phyloP scores from a whole-genome alignment of 1,284 basidiomycete genomes.

The Phellinidium pouzarii region DNA sequence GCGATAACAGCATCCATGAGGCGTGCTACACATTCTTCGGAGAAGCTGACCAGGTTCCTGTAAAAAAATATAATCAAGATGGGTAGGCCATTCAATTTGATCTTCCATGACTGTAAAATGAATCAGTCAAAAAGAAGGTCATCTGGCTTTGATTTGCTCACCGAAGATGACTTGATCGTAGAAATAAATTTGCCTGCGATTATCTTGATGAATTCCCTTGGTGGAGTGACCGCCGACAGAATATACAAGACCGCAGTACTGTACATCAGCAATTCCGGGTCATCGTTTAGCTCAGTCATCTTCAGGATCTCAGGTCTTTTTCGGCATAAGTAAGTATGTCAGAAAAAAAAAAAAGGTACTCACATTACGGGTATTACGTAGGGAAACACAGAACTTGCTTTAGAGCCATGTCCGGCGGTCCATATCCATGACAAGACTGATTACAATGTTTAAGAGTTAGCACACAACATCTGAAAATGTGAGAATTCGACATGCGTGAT shows the following conservation, averaged over 20 bases:
- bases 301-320: slow-evolving; percentile 67
- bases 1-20: slow-evolving; percentile 78
- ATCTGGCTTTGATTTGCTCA: slow-evolving; percentile 24
- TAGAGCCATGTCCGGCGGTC: slow-evolving; percentile 61
- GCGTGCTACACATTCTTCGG: slow-evolving; percentile 55
- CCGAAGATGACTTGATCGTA: slow-evolving; percentile 65
- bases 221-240: slow-evolving; percentile 61
- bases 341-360: slow-evolving; percentile 27
- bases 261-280: slow-evolving; percentile 63
- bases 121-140: not conserved
- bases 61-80: slow-evolving; percentile 80
- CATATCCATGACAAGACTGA: slow-evolving; percentile 77
- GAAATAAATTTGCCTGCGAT: slow-evolving; percentile 55
- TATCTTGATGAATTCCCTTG: slow-evolving; percentile 52
- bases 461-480: not conserved
- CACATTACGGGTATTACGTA: slow-evolving; percentile 74
- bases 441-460: slow-evolving; percentile 8
- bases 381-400: slow-evolving; percentile 63
- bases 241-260: slow-evolving; percentile 71
- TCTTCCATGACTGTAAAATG: slow-evolving; percentile 62
- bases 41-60: slow-evolving; percentile 74
- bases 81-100: slow-evolving; percentile 68
- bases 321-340: not conserved
- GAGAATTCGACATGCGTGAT: slow-evolving; percentile 45
- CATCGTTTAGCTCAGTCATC: slow-evolving; percentile 79